Conservation (phyloP, 192 early-diverging fungal genomes). For the Entomortierella parvispora region DNA sequence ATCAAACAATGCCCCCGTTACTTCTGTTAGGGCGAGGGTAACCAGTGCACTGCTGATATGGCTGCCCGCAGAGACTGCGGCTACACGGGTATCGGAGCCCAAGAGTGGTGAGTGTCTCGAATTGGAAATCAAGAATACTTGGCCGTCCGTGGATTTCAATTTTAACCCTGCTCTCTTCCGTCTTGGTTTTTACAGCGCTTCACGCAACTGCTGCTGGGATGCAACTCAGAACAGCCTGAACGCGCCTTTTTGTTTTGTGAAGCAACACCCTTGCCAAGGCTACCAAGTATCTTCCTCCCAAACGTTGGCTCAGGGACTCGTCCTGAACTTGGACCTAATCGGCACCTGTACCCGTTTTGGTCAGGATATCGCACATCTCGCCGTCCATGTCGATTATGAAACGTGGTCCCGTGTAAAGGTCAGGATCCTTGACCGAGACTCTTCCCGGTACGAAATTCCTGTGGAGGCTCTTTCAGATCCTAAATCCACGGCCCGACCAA, state of each 20-base stretch:
- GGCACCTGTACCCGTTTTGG: constrained; percentile 58
- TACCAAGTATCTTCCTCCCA: constrained; percentile 14
- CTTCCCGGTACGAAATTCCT: constrained; percentile 58
- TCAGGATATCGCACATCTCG: constrained; percentile 52
- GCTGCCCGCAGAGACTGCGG: constrained; percentile 33
- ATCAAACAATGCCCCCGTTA: background rate
- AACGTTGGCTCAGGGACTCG: constrained; percentile 7
- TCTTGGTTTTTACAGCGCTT: background rate
- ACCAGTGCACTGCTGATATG: constrained; percentile 26
- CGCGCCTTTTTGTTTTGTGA: constrained; percentile 42
- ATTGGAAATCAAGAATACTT: no score
- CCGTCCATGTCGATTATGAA: constrained; percentile 61
- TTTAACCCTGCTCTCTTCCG: no score
- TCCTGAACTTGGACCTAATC: background rate
- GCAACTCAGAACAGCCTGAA: constrained; percentile 24
- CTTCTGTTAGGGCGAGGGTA: constrained; percentile 21
- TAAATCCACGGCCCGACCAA: constrained; percentile 18
- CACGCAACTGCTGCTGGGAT: constrained; percentile 43
- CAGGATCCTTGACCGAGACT: constrained; percentile 51
- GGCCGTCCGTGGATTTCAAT: no score
- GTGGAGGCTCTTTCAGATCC: constrained; percentile 37
- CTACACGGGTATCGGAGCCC: constrained; percentile 21
- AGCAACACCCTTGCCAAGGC: constrained; percentile 34
- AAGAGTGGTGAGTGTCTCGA: constrained; percentile 29
- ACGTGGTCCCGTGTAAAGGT: constrained; percentile 62